A percentile compares a stretch with the other conserved stretches of the same genome.
Evolutionary conservation across 192 early-diverging fungal genomes (phyloP).

Genomic region (Rhizophagus clarus): DNA sequence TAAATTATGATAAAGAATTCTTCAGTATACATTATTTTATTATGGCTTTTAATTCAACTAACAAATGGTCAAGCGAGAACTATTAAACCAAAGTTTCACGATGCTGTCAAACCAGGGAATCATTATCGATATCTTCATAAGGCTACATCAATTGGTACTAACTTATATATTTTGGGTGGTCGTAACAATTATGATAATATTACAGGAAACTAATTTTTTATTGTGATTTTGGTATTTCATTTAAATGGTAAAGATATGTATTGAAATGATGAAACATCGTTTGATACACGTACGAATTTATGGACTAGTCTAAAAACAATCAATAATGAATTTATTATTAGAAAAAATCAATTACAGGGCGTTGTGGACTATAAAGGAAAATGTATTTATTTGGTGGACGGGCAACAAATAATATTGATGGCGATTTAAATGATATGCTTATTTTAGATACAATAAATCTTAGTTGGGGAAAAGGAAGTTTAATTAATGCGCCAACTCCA

Average conservation of each 20-base stretch:
- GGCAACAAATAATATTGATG: not conserved
- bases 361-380: not conserved
- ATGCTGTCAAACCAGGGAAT: too few species aligned
- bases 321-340: not conserved
- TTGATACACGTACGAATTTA: not conserved
- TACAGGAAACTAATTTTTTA: not conserved
- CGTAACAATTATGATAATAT: not conserved
- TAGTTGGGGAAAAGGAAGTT: not conserved
- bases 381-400: not conserved
- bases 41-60: too few species aligned
- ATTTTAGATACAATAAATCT: not conserved
- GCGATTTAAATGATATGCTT: not conserved
- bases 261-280: not conserved
- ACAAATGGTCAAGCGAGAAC: not conserved
- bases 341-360: not conserved
- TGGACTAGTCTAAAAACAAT: too few species aligned
- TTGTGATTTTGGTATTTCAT: not conserved
- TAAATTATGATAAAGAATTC: too few species aligned
- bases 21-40: too few species aligned
- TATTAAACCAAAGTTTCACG: too few species aligned
- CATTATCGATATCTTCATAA: too few species aligned
- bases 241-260: not conserved
- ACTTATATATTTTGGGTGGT: not conserved
- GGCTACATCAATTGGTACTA: not conserved
- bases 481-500: not conserved